Conservation (phyloP, 768 basidiomycete genomes). For the Sporobolomyces phaffii region DNA sequence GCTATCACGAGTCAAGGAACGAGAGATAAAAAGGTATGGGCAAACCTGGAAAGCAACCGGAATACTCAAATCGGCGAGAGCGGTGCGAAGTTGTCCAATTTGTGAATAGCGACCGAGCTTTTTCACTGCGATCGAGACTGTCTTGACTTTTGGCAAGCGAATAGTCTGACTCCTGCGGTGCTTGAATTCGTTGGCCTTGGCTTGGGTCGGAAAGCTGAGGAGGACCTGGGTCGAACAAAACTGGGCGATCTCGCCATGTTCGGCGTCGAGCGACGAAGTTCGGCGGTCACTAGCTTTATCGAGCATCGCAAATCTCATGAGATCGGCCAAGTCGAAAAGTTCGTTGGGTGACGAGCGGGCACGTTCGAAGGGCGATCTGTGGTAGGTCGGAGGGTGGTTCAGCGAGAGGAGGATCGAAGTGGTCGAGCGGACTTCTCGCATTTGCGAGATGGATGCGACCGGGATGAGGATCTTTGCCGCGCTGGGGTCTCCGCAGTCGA, state of each 20-base stretch:
- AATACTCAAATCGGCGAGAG: background rate
- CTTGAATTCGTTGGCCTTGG: background rate
- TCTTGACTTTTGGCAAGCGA: background rate
- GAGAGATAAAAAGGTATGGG: background rate
- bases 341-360: background rate
- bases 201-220: background rate
- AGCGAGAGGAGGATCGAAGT: conserved; percentile 17
- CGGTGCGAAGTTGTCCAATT: background rate
- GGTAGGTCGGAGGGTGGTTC: background rate
- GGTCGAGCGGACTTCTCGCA: background rate
- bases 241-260: background rate
- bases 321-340: too few relatives aligned
- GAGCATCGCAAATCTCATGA: background rate
- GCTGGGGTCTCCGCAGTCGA: background rate
- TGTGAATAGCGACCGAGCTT: background rate
- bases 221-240: background rate
- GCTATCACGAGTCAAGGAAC: background rate
- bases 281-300: background rate
- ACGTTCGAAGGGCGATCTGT: too few relatives aligned
- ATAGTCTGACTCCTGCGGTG: conserved; percentile 1
- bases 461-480: background rate
- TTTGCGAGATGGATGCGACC: background rate
- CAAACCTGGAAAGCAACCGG: conserved; percentile 15
- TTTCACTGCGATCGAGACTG: background rate
- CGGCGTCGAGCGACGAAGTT: background rate